A percentile compares a stretch with the other conserved stretches of the same genome.
Evolutionary conservation across 1,139 yeast species (phyloP).

Genomic region (Candida pseudoviswanathii): DNA sequence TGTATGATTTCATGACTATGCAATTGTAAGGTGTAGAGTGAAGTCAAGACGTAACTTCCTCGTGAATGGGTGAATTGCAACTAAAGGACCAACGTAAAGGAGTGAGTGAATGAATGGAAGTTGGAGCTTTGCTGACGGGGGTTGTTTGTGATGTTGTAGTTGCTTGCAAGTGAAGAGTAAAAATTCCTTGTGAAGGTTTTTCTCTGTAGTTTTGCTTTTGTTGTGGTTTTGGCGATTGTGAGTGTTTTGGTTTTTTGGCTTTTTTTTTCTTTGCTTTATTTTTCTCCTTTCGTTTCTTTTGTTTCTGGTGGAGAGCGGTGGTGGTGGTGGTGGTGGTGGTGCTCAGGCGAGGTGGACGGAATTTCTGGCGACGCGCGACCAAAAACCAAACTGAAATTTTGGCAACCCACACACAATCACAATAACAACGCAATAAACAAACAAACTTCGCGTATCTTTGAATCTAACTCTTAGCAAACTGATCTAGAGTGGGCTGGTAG

Average conservation of each 20-base stretch:
- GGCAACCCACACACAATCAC: background rate
- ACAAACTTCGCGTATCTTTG: no score
- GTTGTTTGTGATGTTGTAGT: background rate
- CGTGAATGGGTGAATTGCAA: background rate
- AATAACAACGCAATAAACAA: no score
- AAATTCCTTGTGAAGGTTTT: background rate
- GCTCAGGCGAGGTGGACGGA: background rate
- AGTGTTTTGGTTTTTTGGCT: background rate
- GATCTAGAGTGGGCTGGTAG: no score
- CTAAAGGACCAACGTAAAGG: background rate
- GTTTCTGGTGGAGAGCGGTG: background rate
- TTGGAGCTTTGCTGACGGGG: no score
- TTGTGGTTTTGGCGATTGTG: background rate
- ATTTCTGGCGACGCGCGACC: background rate
- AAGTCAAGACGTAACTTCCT: background rate
- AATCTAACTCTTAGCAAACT: no score
- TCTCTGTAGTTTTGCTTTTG: background rate
- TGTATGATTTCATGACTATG: constrained; percentile 13
- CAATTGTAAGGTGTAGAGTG: background rate
- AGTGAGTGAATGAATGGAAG: no score
- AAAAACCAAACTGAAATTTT: background rate
- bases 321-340: no score
- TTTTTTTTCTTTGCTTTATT: background rate
- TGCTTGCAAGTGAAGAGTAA: background rate
- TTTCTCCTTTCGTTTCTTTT: background rate